phyloP scores from a whole-genome alignment of 2,329 filamentous ascomycete genomes.

The Neofusicoccum parvum region DNA sequence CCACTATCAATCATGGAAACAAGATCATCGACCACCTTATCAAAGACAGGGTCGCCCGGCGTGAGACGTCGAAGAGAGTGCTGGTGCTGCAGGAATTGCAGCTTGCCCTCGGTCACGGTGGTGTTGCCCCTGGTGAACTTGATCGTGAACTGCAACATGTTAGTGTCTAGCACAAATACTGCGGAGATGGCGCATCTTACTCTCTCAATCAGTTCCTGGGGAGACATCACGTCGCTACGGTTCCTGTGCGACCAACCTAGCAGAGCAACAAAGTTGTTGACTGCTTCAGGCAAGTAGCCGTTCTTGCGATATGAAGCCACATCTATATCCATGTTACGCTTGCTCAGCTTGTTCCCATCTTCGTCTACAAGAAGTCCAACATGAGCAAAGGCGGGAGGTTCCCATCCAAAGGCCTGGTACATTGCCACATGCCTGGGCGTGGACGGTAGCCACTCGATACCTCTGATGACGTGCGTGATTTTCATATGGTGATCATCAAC shows the following conservation, averaged over 20 bases:
- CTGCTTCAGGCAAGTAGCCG: constrained; percentile 62
- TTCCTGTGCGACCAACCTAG: constrained; percentile 77
- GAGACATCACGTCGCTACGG: constrained; percentile 69
- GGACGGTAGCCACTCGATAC: constrained; percentile 94
- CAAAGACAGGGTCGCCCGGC: constrained; percentile 45
- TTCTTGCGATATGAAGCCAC: constrained; percentile 59
- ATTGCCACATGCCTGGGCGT: constrained; percentile 74
- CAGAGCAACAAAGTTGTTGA: constrained; percentile 82
- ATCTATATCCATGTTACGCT: constrained; percentile 72
- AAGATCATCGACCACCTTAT: constrained; percentile 41
- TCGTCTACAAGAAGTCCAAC: constrained; percentile 53
- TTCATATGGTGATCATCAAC: constrained; percentile 95
- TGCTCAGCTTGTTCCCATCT: constrained; percentile 64
- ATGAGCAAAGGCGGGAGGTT: constrained; percentile 51
- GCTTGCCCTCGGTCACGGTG: constrained; percentile 76
- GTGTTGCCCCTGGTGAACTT: constrained; percentile 92
- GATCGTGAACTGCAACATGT: constrained; percentile 65
- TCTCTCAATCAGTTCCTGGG: constrained; percentile 70
- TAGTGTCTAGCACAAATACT: not conserved
- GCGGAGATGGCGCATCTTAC: constrained; percentile 47
- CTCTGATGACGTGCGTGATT: constrained; percentile 93
- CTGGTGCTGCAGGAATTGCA: constrained; percentile 75
- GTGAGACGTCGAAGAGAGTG: constrained; percentile 55
- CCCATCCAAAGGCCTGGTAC: constrained; percentile 54
- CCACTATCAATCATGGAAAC: constrained; percentile 28